Conservation (phyloP, 768 basidiomycete genomes). For the Exsudoporus frostii region DNA sequence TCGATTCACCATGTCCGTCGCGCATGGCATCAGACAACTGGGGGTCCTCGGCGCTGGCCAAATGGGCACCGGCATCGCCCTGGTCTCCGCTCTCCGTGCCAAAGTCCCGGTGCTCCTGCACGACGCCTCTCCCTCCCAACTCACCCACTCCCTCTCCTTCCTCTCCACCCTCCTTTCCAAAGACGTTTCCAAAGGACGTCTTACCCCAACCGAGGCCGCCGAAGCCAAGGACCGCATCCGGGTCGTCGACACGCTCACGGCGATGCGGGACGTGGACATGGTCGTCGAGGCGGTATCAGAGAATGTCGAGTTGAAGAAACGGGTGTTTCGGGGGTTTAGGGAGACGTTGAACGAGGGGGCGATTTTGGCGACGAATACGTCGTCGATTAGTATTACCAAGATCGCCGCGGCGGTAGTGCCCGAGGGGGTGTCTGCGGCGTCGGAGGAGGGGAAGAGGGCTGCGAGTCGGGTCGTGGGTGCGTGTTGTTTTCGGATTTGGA, state of each 20-base stretch:
- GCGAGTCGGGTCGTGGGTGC: conserved; percentile 80
- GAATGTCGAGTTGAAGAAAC: conserved; percentile 70
- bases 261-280: conserved; percentile 80
- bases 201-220: conserved; percentile 66
- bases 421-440: conserved; percentile 51
- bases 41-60: conserved; percentile 84
- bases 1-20: conserved; percentile 36
- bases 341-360: conserved; percentile 65
- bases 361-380: conserved; percentile 91
- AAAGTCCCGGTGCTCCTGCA: conserved; percentile 83
- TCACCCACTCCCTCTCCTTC: conserved; percentile 67
- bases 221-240: conserved; percentile 67
- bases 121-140: conserved; percentile 73
- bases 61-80: conserved; percentile 91
- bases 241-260: conserved; percentile 57
- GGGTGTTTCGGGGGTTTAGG: conserved; percentile 70
- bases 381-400: conserved; percentile 92
- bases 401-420: conserved; percentile 80
- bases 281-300: conserved; percentile 95
- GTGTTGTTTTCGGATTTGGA: conserved; percentile 14
- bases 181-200: conserved; percentile 80
- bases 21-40: conserved; percentile 70
- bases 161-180: conserved; percentile 85
- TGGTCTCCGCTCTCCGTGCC: conserved; percentile 82
- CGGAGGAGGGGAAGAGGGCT: conserved; percentile 57